Percentiles rank a stretch among this genome's conserved stretches.
phyloP scores from a whole-genome alignment of 75 land plant species.

The Pinus taeda region DNA sequence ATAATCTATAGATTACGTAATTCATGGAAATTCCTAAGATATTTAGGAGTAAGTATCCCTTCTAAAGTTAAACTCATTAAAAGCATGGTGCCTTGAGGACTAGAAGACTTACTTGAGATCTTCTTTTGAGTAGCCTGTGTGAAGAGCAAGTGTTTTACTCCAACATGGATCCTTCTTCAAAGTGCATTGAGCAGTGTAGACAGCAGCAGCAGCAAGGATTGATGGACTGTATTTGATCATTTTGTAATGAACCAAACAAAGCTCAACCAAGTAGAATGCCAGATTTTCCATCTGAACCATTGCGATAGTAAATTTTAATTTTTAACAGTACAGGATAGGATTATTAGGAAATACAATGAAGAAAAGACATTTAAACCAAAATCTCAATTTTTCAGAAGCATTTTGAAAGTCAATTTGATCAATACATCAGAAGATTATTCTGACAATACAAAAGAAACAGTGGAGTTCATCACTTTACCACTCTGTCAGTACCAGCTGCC shows the following conservation, averaged over 20 bases:
- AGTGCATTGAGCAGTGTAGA: conserved; percentile 66
- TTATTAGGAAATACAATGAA: background rate
- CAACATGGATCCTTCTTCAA: conserved; percentile 60
- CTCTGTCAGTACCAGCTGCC: conserved; percentile 59
- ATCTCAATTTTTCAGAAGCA: background rate
- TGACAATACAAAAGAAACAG: background rate
- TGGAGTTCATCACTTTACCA: conserved; percentile 27
- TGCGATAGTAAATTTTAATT: no score
- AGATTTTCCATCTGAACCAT: conserved; percentile 56
- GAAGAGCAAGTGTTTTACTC: conserved; percentile 66
- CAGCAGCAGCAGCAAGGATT: conserved; percentile 75
- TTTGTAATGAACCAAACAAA: conserved; percentile 65
- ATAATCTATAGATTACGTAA: no score
- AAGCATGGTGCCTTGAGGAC: background rate
- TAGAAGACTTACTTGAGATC: conserved; percentile 42
- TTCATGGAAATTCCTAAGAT: no score
- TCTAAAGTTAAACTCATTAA: background rate
- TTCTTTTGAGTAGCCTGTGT: conserved; percentile 80
- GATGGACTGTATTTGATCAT: conserved; percentile 66
- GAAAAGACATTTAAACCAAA: background rate
- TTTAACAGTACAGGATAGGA: background rate
- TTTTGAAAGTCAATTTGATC: background rate
- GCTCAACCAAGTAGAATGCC: conserved; percentile 69
- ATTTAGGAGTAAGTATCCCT: no score
- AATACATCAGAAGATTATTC: conserved; percentile 9